Base-by-base conservation (phyloP, 2,329 filamentous ascomycete species). In the Colletotrichum lentis region DNA sequence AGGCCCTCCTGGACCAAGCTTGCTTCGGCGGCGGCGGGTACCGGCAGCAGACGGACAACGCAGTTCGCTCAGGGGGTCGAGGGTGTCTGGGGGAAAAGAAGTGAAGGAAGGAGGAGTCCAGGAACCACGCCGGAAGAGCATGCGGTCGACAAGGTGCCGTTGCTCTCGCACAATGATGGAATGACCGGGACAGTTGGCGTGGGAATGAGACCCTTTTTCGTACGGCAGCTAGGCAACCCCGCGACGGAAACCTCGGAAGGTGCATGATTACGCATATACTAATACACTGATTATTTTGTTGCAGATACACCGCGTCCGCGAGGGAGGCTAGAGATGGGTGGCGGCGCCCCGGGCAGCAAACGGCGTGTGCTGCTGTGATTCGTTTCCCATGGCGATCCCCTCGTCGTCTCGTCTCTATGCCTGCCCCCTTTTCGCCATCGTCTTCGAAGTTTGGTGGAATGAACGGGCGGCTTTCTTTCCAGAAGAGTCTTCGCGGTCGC, bases 21-120 rank as follows among this genome's bases (percentile, higher is more conserved):
- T 43, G n/a, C 27, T 46, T 50, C 57, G 57, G 31, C 46, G 57
- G 37, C 12, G 60, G 35, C 61, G 61, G 61, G 22, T 59, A 57
- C 20, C 54, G 61, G 61, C 65, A 64, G 61, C 61, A 50, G 49
- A 67, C 31, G 54, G 41, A 47, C 39, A 31, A 59, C 44, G 31
- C 31, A 35, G 24, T 47, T 27, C 22, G 24, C 27, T 39, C 61
- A 59, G 54, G 64, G 64, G 46, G 31, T 39, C 47, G 52, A 62
- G 59, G 52, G 41, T 55, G 64, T 57, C 52, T 35, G 7, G 31
- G 31, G 31, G 31, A 10, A 35, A 46, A 31, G 55, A 49, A 20
- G 16, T 2, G 47, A 12, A 41, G 46, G 27, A 20, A 37, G n/a
- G 27, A 20, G 16, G n/a, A 41, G 44, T 18, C 31, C 31, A 35